Evolutionary conservation across 148 eudicot species (phyloP).

Genomic region (Chenopodium suecicum): DNA sequence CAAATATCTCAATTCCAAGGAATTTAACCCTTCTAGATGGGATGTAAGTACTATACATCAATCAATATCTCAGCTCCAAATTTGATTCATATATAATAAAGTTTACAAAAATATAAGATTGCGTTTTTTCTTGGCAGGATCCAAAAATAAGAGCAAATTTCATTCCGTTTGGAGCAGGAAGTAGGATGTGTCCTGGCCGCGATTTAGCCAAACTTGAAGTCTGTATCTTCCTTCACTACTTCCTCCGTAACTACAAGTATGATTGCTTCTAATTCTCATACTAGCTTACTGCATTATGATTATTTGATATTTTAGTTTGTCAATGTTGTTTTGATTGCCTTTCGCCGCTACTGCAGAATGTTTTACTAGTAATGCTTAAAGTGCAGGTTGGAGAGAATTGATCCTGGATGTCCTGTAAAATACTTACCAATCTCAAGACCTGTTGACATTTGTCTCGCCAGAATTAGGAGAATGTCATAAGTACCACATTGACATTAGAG

Average conservation of each 20-base stretch:
- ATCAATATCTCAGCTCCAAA: background rate
- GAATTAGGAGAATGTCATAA: constrained; percentile 6
- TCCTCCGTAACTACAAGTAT: constrained; percentile 52
- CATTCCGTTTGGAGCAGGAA: constrained; percentile 59
- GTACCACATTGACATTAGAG: background rate
- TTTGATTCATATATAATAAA: background rate
- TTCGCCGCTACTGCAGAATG: too few species aligned
- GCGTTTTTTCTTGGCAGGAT: constrained; percentile 17
- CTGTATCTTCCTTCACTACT: constrained; percentile 47
- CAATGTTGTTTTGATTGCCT: background rate
- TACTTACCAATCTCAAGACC: constrained; percentile 47
- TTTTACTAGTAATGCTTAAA: background rate
- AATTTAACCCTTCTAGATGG: constrained; percentile 54
- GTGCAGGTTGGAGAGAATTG: constrained; percentile 37
- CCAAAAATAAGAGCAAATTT: constrained; percentile 36
- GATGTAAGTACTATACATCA: constrained; percentile 39
- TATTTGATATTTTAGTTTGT: background rate
- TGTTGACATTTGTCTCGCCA: constrained; percentile 39
- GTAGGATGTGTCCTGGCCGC: constrained; percentile 52
- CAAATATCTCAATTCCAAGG: constrained; percentile 25
- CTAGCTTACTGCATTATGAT: background rate
- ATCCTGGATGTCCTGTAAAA: constrained; percentile 30
- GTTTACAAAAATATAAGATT: background rate
- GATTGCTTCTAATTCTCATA: background rate
- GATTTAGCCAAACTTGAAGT: constrained; percentile 53